Base-by-base conservation (phyloP, 768 basidiomycete genomes). In the Macrolepiota fuliginosa region DNA sequence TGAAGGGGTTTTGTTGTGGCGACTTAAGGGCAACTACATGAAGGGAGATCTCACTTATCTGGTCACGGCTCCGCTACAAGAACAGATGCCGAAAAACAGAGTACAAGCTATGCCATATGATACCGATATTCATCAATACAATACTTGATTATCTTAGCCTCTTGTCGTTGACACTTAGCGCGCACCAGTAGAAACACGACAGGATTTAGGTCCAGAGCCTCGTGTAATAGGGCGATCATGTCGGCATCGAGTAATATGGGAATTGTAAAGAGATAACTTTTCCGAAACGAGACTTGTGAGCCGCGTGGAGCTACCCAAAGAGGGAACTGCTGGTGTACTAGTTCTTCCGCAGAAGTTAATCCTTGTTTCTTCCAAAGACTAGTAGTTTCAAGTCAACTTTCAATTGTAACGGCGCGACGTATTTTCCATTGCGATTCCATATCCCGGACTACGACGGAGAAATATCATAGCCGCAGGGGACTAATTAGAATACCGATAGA, bases 191-290 rank as follows among this genome's bases (percentile, higher is more conserved):
- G 12, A 37, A 12, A 25, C 15, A 7, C 25, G n/a, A 32, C 29
- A 32, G 29, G 12, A 52, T 17, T 54, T 19, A 35, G 36, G 35
- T 25, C 11, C 19, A 54, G 53, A 39, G 53, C 17, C 37, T 13
- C 37, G 36, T 39, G 37, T 54, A 19, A 39, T 24, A 39, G 29
- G 53, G 17, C 37, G 51, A 39, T 24, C 53, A 39, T 54, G 24
- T 37, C 53, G 53, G 53, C 53, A 54, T 54, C 37, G 51, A 53
- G 35, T 32, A 10, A 53, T 32, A 35, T 53, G 29, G 51, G 51
- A 53, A 36, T 17, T 10, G 51, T 25, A 52, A 52, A 52, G 51
- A 52, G 51, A 29, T 54, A 13, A 19, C 19, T 54, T 24, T 37
- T 54, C 53, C 37, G 24, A 37, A 24, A 22, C 19, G 13, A n/a